Conservation (phyloP, 148 eudicot species). For the Nyssa sinensis region DNA sequence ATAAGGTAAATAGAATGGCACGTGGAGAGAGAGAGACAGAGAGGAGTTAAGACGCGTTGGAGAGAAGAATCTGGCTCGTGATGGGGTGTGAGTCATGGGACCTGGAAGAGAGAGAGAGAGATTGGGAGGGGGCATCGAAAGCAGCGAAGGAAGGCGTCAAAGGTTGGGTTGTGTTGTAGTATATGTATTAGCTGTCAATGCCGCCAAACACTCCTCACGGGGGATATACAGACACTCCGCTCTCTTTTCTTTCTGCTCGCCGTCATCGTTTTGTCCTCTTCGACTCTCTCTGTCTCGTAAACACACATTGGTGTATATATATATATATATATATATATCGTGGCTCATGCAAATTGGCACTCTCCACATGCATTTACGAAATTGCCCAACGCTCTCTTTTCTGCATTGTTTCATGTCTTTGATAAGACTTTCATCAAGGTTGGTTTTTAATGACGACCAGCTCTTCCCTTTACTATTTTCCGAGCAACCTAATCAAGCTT, state of each 20-base stretch:
- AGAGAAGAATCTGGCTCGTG: conserved; percentile 11
- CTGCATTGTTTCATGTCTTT: not conserved
- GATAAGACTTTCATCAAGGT: not conserved
- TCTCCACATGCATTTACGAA: not conserved
- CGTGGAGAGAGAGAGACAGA: conserved; percentile 30
- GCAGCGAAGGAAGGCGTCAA: conserved; percentile 6
- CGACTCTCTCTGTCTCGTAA: not conserved
- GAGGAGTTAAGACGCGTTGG: conserved; percentile 1
- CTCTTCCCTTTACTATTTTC: too few species aligned
- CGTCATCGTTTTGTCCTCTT: not conserved
- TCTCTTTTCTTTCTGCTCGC: not conserved
- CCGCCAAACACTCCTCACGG: conserved; percentile 38
- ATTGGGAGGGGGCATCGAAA: conserved; percentile 4
- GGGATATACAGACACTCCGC: conserved; percentile 12
- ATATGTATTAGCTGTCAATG: conserved; percentile 29
- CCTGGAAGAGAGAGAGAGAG: not conserved
- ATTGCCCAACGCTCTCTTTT: not conserved
- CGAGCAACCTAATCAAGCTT: too few species aligned
- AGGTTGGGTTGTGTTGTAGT: conserved; percentile 1
- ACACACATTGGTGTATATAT: not conserved
- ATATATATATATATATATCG: not conserved
- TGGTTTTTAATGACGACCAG: not conserved
- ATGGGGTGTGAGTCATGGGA: not conserved
- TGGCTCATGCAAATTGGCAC: conserved; percentile 8
- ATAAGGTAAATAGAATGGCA: conserved; percentile 23